Conservation (phyloP, 2,329 filamentous ascomycete species). For the Thermoascus crustaceus region DNA sequence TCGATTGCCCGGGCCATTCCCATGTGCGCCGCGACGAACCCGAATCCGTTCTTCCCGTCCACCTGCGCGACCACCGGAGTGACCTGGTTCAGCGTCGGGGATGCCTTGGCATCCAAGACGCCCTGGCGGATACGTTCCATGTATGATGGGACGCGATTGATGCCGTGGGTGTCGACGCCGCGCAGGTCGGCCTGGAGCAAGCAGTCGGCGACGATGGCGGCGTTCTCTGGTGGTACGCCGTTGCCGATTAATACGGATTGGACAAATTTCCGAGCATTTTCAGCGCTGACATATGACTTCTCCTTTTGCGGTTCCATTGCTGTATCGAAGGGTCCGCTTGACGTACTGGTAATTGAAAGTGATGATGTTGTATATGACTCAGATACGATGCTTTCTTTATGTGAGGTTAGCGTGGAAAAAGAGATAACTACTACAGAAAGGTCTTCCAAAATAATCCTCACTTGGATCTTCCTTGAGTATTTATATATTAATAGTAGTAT, state of each 20-base stretch:
- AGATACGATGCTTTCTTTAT: no score
- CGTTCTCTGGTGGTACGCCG: conserved; percentile 51
- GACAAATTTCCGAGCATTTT: conserved; percentile 17
- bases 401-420: no score
- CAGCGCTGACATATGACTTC: conserved; percentile 7
- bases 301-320: conserved; percentile 6
- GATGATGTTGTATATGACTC: background rate
- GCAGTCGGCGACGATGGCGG: conserved; percentile 56
- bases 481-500: no score
- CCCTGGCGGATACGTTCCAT: conserved; percentile 63
- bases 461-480: no score
- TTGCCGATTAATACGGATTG: conserved; percentile 31
- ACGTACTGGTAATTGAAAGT: background rate
- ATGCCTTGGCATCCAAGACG: conserved; percentile 55
- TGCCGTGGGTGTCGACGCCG: conserved; percentile 71
- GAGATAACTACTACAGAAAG: no score
- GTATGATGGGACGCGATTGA: conserved; percentile 71
- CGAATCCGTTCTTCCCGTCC: conserved; percentile 63
- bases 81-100: conserved; percentile 50
- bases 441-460: no score
- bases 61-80: conserved; percentile 66
- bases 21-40: conserved; percentile 59
- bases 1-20: conserved; percentile 62
- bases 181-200: conserved; percentile 68
- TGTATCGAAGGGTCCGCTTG: no score